Evolutionary conservation across 140 eudicot species (phyloP).

Genomic region (Flaveria floridana): DNA sequence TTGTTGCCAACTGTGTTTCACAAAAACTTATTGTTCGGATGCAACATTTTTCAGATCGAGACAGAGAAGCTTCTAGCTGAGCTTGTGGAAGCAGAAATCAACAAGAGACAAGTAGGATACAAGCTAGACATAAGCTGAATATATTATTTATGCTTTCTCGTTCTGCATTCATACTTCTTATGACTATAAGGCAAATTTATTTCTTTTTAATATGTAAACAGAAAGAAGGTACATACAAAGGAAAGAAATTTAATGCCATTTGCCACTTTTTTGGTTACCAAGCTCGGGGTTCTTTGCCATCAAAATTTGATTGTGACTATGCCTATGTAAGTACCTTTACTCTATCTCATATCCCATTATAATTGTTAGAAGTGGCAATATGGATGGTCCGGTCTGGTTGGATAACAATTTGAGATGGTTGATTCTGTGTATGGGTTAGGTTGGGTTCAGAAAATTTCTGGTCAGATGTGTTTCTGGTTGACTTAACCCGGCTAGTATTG

Average conservation of each 20-base stretch:
- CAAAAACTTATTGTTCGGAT: background rate
- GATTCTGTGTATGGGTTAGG: background rate
- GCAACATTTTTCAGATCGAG: conserved; percentile 57
- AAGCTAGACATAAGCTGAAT: background rate
- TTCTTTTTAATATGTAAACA: conserved; percentile 33
- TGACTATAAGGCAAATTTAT: background rate
- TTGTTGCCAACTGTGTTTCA: background rate
- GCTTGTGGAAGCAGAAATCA: conserved; percentile 93
- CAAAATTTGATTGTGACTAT: conserved; percentile 91
- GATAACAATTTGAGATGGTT: background rate
- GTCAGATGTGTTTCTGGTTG: background rate
- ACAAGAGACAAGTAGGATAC: conserved; percentile 63
- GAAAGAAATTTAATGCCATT: conserved; percentile 89
- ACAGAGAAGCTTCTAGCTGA: conserved; percentile 93
- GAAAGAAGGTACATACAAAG: conserved; percentile 97
- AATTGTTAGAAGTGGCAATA: background rate
- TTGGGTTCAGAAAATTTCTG: background rate
- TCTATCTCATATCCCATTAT: background rate
- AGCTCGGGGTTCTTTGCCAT: conserved; percentile 95
- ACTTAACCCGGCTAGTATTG: background rate
- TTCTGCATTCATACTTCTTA: background rate
- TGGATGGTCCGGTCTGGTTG: background rate
- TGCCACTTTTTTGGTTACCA: conserved; percentile 97
- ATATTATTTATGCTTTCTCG: background rate
- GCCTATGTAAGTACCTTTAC: conserved; percentile 60